Base-by-base conservation (phyloP, 2,329 filamentous ascomycete species). In the Colletotrichum orchidophilum region DNA sequence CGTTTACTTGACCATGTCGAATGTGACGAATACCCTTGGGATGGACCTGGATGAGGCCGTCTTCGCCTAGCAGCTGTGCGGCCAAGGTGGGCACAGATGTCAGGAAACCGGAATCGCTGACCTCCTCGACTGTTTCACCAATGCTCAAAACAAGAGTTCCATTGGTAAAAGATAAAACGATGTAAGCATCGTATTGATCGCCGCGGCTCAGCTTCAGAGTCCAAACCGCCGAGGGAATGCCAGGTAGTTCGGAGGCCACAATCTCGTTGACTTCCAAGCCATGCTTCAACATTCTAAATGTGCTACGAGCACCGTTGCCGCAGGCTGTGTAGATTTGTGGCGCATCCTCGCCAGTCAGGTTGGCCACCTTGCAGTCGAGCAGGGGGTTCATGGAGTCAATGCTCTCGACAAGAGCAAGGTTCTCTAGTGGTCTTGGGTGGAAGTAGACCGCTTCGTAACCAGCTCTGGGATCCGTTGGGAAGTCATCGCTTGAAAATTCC, bases 21-120 rank as follows among this genome's bases (percentile, higher is more conserved):
- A 99, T 96, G 77, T 98, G 95, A 59, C 95, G 90, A 72, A 99
- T 97, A 66, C 96, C 96, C 78, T 95, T 95, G n/a, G 96, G 95
- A 77, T 99, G 95, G 6, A 99, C 94, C 80, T 99, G 96, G 21
- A 99, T 91, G 50, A 98, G 86, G 29, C 95, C 94, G 79, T 97
- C 94, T 67, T 98, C 95, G 52, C 96, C 97, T 60, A 99, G 91
- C 76, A 98, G 94, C 78, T 98, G 96, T 5, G 97, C 94, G 7
- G 95, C 95, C 18, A 99, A 85, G 0, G 97, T 99, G 2, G 95
- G 92, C 9, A 96, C 95, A 12, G 93, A 93, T 0, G 94, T 93
- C 11, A 98, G 84, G 78, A 99, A 98, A 0, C 96, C 95, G 11
- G 95, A 97, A 78, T 98, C 95, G 8, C 92, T 95, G 3, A 98